Conservation (phyloP, 495 filamentous ascomycete species). For the Chaetomium cochliodes region DNA sequence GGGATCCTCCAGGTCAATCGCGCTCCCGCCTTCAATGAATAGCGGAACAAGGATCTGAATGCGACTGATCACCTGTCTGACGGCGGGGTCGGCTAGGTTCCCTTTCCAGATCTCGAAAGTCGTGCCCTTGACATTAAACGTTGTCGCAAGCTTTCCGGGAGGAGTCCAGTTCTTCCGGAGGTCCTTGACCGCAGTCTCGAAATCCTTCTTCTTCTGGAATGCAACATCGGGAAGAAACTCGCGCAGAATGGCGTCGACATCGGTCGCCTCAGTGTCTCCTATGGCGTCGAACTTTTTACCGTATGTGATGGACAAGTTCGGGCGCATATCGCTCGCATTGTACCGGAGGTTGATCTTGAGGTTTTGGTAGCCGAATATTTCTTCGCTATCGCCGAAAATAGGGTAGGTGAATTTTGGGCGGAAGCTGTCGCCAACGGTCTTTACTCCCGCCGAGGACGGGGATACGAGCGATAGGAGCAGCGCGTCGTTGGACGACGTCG, state of each 20-base stretch:
- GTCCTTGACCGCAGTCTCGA: slow-evolving; percentile 56
- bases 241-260: slow-evolving; percentile 63
- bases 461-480: slow-evolving; percentile 67
- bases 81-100: slow-evolving; percentile 50
- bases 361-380: slow-evolving; percentile 84
- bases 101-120: slow-evolving; percentile 56
- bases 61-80: slow-evolving; percentile 66
- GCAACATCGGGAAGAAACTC: slow-evolving; percentile 68
- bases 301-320: slow-evolving; percentile 68
- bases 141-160: slow-evolving; percentile 50
- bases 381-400: slow-evolving; percentile 88
- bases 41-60: slow-evolving; percentile 81
- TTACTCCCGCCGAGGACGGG: slow-evolving; percentile 53
- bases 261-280: slow-evolving; percentile 65
- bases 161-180: slow-evolving; percentile 58
- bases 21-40: slow-evolving; percentile 86
- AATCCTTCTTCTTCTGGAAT: slow-evolving; percentile 59
- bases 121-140: slow-evolving; percentile 37
- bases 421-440: slow-evolving; percentile 61
- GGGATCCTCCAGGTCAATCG: slow-evolving; percentile 67
- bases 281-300: slow-evolving; percentile 70
- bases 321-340: slow-evolving; percentile 76
- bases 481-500: slow-evolving; percentile 70
- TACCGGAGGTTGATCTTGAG: slow-evolving; percentile 75
- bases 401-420: slow-evolving; percentile 84